Conservation (phyloP, 306 rosid species). For the Hippophae gyantsensis region DNA sequence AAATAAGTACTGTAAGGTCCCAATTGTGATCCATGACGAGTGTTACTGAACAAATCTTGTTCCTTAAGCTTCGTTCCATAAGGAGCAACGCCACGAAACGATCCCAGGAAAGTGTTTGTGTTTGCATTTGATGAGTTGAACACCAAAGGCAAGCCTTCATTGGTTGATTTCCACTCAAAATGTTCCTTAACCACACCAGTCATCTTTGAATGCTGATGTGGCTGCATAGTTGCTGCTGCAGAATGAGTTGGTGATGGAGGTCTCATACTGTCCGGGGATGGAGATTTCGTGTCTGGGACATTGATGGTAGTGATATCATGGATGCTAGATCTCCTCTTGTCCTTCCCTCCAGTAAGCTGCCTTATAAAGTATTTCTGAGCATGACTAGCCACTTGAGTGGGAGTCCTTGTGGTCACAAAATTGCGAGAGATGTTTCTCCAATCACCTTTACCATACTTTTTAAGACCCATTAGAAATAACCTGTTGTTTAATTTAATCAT, state of each 20-base stretch:
- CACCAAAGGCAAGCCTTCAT: conserved; percentile 29
- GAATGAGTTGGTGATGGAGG: too few relatives aligned
- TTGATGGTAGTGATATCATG: conserved; percentile 83
- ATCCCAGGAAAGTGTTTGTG: conserved; percentile 30
- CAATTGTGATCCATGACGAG: conserved; percentile 39
- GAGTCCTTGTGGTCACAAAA: conserved; percentile 82
- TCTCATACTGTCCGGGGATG: conserved; percentile 21
- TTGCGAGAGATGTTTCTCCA: conserved; percentile 89
- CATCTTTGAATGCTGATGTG: conserved; percentile 2
- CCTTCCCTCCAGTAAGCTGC: conserved; percentile 70
- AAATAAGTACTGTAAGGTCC: conserved; percentile 37
- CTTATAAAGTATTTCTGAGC: conserved; percentile 87
- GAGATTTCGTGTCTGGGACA: conserved; percentile 39
- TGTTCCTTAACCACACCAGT: conserved; percentile 21
- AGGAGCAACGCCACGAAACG: conserved; percentile 48
- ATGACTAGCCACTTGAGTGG: conserved; percentile 91
- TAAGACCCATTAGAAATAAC: conserved; percentile 80
- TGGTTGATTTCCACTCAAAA: conserved; percentile 33
- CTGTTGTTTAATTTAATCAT: conserved; percentile 29
- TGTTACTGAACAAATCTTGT: conserved; percentile 33
- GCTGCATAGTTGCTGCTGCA: too few relatives aligned
- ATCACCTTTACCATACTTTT: conserved; percentile 91
- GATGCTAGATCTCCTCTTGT: conserved; percentile 87
- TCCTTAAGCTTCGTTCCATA: conserved; percentile 41
- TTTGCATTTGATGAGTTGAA: conserved; percentile 31